Base-by-base conservation (phyloP, 2,329 filamentous ascomycete species). In the Aspergillus ustus region DNA sequence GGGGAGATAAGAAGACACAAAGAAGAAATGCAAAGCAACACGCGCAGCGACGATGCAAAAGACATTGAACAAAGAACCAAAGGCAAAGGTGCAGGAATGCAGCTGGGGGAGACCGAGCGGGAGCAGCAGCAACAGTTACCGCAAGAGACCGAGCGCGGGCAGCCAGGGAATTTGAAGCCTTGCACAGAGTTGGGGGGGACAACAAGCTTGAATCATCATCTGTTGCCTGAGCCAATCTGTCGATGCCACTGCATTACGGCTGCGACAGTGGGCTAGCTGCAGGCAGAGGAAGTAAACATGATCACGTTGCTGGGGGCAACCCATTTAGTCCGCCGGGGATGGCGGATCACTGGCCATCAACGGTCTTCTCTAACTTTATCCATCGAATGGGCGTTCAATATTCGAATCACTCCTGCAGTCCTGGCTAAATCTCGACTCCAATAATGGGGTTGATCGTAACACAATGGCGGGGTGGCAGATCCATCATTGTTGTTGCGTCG, bases 241-340 rank as follows among this genome's bases (percentile, higher is more conserved):
- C 63, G 59, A 63, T 62, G 63, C 61, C 61, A 61, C 63, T 65
- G 59, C 61, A 63, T 61, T 61, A 61, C 57, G 11, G 11, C 59
- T 57, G 69, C 69, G 69, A 71, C 44, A 40, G 59, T 70, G 69
- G 67, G 54, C 60, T 61, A 53, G 51, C 57, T 40, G 61, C 64
- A 45, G 49, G 66, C 59, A 63, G 65, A 64, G 67, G 67, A 66
- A 70, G 59, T 75, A 75, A 75, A 75, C 73, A 75, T 64, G 61
- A 65, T 70, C 62, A 57, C 59, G 73, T 75, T 75, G 73, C 70
- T 63, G 64, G 65, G 71, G 73, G 73, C 72, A 75, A 75, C 73
- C 54, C 48, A 31, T 45, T 60, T 61, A 59, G 61, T 40, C 57
- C 63, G 61, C 66, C 65, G 69, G 57, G 70, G 70, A 61, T 66